Evolutionary conservation across 2,329 filamentous ascomycete genomes (phyloP).

Genomic region (Beauveria pseudobassiana): DNA sequence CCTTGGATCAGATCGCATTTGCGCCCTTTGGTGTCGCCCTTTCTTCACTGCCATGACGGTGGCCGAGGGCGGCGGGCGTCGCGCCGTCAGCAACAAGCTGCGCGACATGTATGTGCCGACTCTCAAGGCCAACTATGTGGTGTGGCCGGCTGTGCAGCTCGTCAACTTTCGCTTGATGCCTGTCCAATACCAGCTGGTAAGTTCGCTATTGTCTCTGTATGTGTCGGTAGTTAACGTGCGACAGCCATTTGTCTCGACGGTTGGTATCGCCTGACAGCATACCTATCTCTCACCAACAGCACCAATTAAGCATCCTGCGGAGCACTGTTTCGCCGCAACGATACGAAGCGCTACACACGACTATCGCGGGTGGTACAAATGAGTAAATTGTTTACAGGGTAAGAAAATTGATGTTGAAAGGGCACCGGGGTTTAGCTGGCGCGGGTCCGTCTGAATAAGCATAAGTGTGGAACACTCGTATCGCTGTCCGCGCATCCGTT

Average conservation of each 20-base stretch:
- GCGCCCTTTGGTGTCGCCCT: constrained; percentile 77
- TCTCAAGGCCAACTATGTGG: constrained; percentile 87
- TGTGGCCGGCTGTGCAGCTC: constrained; percentile 94
- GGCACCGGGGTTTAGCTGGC: background rate
- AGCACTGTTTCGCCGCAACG: no score
- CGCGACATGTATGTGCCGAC: constrained; percentile 90
- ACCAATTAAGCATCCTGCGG: constrained; percentile 50
- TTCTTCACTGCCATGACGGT: constrained; percentile 98
- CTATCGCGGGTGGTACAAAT: no score
- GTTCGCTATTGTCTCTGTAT: constrained; percentile 30
- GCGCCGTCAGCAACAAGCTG: constrained; percentile 76
- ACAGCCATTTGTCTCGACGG: constrained; percentile 91
- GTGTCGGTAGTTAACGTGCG: background rate
- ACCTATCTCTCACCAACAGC: constrained; percentile 86
- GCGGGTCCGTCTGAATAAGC: background rate
- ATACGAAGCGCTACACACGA: no score
- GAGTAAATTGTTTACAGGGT: no score
- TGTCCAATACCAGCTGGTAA: constrained; percentile 90
- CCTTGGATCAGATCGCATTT: constrained; percentile 88
- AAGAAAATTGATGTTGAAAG: background rate
- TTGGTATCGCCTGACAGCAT: constrained; percentile 97
- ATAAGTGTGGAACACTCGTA: background rate
- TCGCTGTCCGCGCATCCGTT: no score
- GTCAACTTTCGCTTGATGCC: constrained; percentile 95
- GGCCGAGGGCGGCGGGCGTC: constrained; percentile 80